These are phyloP conservation scores for Naganishia friedmannii DNA, from an alignment of 768 basidiomycete species.

Conservation along the genomic window DNA sequence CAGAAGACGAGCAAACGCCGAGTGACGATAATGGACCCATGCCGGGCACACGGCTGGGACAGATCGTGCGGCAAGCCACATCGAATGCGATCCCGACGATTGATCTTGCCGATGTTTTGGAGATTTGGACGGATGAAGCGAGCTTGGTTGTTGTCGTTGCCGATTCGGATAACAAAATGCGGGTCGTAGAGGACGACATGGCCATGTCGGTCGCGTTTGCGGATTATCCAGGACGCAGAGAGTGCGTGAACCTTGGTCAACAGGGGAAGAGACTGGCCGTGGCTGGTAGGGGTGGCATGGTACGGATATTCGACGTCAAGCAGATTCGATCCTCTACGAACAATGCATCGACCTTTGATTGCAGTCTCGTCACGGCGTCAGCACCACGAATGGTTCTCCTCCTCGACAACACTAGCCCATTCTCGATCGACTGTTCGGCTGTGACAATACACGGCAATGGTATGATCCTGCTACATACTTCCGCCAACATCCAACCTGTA, in stretches of 20 bases:
- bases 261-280: neutral
- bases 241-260: slow-evolving; percentile 1
- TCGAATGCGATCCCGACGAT: slow-evolving; percentile 11
- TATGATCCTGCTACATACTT: neutral
- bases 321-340: neutral
- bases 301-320: slow-evolving; percentile 6
- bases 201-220: slow-evolving; percentile 18
- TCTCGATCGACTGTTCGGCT: neutral
- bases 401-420: neutral
- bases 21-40: neutral
- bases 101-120: slow-evolving; percentile 2
- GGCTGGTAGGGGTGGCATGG: neutral
- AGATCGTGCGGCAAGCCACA: slow-evolving; percentile 3
- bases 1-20: neutral
- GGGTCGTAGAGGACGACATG: neutral
- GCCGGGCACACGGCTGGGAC: slow-evolving; percentile 6
- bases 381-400: neutral
- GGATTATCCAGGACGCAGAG: neutral
- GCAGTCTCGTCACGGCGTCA: neutral
- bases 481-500: neutral
- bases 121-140: slow-evolving; percentile 8
- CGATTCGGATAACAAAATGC: slow-evolving; percentile 19
- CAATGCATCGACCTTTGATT: neutral
- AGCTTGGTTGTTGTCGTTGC: slow-evolving; percentile 4
- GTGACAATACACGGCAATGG: slow-evolving; percentile 5